A percentile compares a stretch with the other conserved stretches of the same genome.
phyloP scores from a whole-genome alignment of 345 rosid genomes.

The Ricinus communis region DNA sequence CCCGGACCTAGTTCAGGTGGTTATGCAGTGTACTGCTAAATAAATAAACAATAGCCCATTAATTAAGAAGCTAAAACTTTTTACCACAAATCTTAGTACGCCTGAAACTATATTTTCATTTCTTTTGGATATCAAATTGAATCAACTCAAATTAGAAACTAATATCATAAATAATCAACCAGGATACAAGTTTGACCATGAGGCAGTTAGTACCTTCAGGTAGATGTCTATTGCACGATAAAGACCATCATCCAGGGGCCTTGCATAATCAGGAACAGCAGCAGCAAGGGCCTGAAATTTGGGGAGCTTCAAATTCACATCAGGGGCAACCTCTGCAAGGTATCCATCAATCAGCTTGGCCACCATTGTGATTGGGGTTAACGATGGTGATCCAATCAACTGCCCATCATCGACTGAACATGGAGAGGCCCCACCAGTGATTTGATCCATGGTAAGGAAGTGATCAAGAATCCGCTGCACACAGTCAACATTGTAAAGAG shows the following conservation, averaged over 20 bases:
- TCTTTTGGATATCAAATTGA: conserved; percentile 14
- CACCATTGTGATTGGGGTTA: conserved; percentile 77
- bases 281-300: conserved; percentile 93
- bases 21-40: background rate
- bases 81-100: background rate
- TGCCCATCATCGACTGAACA: conserved; percentile 77
- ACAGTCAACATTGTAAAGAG: conserved; percentile 87
- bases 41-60: background rate
- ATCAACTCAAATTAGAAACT: conserved; percentile 10
- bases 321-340: conserved; percentile 97
- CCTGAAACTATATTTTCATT: background rate
- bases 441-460: conserved; percentile 80
- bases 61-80: background rate
- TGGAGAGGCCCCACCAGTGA: conserved; percentile 81
- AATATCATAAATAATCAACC: conserved; percentile 3
- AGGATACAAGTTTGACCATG: background rate
- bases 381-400: conserved; percentile 73
- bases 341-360: conserved; percentile 97
- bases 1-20: background rate
- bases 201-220: conserved; percentile 61
- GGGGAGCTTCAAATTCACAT: conserved; percentile 84
- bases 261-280: conserved; percentile 83
- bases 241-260: conserved; percentile 91
- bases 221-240: conserved; percentile 95
- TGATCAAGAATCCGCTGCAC: conserved; percentile 81